Evolutionary conservation across 805 yeast species (phyloP).

Genomic region (Nakazawaea laoshanensis): DNA sequence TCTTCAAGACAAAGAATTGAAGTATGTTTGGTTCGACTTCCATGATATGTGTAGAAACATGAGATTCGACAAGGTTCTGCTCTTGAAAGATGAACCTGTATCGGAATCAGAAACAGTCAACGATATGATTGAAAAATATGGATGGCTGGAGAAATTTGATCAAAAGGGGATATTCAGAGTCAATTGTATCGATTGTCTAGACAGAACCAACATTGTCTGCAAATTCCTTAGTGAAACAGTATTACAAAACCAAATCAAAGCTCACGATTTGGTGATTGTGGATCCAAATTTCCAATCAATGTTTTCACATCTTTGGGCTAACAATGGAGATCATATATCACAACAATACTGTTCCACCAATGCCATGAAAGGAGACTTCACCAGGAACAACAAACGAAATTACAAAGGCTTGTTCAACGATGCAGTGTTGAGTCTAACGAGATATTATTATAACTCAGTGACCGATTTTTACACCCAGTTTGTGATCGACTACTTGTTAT

Average conservation of each 20-base stretch:
- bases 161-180: constrained; percentile 52
- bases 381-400: constrained; percentile 32
- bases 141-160: constrained; percentile 22
- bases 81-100: constrained; percentile 20
- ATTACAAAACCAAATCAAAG: constrained; percentile 17
- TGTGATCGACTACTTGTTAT: constrained; percentile 30
- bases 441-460: constrained; percentile 35
- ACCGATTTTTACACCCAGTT: constrained; percentile 36
- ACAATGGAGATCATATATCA: constrained; percentile 60
- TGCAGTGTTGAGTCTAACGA: constrained; percentile 30
- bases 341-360: constrained; percentile 53
- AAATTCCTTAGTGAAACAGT: constrained; percentile 27
- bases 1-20: constrained; percentile 24
- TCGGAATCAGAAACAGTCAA: constrained; percentile 14
- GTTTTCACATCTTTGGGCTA: constrained; percentile 47
- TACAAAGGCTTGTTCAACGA: constrained; percentile 33
- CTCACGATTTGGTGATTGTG: constrained; percentile 7
- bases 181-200: constrained; percentile 59
- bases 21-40: constrained; percentile 55
- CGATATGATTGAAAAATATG: constrained; percentile 15
- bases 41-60: constrained; percentile 40
- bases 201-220: constrained; percentile 48
- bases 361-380: constrained; percentile 43
- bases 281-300: constrained; percentile 14
- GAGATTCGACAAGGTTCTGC: constrained; percentile 28